Evolutionary conservation across 495 filamentous ascomycete species (phyloP), one percentile per base, ranked within the genome.

Genomic region (Aspergillus heteromorphus): DNA sequence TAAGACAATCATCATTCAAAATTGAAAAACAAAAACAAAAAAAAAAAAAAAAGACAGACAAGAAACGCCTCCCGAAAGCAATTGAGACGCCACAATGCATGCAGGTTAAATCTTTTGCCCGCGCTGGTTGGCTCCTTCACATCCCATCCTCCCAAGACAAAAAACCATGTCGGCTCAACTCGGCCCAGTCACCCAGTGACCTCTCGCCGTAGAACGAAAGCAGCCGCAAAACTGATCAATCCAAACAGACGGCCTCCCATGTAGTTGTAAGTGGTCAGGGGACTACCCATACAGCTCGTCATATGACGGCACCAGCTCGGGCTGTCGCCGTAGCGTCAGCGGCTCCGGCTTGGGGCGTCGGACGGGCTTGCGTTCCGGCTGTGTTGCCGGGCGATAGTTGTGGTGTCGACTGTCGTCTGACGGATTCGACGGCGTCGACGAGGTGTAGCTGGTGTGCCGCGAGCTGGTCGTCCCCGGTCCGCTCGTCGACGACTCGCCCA

Each of bases 241-340:
- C 11, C 14, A 54, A 29, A 13, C 34, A 38, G n/a, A 47, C 20
- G 6, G 43, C 43, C 43, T 16, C 43, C 43, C 43, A 34, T 43
- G 19, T 40, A 31, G 4, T 8, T 19, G 17, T 25, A 18, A n/a
- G 19, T 27, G 19, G 13, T n/a, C 17, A 20, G 2, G 25, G 19
- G 3, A 7, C 62, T 62, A 77, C 14, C 73, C 73, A 54, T 73
- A 77, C 8, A 77, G 64, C 27, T 77, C 73, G 57, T 77, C 73
- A 30, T 77, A 70, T 16, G 73, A 77, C 6, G 72, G 73, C 1
- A 75, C 73, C 60, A 77, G 52, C 48, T 71, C 64, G 47, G 69
- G 69, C 21, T 34, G 48, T 27, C 56, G 42, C 16, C 62, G 48
- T 17, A 58, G 63, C 23, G 11, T n/a, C 34, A 38, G 34, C 34